Evolutionary conservation across 2,329 filamentous ascomycete species (phyloP).

Genomic region (Monascus ruber): DNA sequence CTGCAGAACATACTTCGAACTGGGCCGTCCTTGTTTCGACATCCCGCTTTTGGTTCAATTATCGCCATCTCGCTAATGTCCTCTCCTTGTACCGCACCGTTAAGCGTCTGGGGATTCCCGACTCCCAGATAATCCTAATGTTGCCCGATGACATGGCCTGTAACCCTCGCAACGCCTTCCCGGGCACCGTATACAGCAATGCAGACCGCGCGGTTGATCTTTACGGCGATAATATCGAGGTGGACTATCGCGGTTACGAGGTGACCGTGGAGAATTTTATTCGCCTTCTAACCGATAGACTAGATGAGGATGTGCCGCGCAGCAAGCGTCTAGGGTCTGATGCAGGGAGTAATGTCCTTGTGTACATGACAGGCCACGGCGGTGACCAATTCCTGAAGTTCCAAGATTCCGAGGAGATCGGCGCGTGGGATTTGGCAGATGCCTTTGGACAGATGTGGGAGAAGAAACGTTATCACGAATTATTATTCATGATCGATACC

Average conservation of each 20-base stretch:
- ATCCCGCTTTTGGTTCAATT: constrained; percentile 99
- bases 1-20: constrained; percentile 71
- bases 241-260: constrained; percentile 95
- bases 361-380: constrained; percentile 98
- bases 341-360: constrained; percentile 88
- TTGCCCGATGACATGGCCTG: constrained; percentile 99
- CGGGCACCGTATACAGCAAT: constrained; percentile 96
- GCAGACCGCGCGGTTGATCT: constrained; percentile 89
- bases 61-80: constrained; percentile 94
- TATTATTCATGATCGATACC: constrained; percentile 99
- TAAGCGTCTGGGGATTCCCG: constrained; percentile 92
- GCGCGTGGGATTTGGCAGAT: constrained; percentile 88
- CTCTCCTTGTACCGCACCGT: constrained; percentile 96
- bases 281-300: constrained; percentile 81
- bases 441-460: constrained; percentile 99
- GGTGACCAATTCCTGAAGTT: constrained; percentile 98
- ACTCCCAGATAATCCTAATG: constrained; percentile 99
- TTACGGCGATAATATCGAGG: constrained; percentile 97
- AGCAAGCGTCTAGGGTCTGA: constrained; percentile 92
- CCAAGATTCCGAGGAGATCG: constrained; percentile 95
- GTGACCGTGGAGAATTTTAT: constrained; percentile 99
- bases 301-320: constrained; percentile 86
- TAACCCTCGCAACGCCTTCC: constrained; percentile 96
- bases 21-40: constrained; percentile 99
- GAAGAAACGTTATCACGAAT: constrained; percentile 97